These are phyloP conservation scores for Rhodosporidiobolus odoratus DNA, from an alignment of 768 basidiomycete genomes.

Conservation along the genomic window DNA sequence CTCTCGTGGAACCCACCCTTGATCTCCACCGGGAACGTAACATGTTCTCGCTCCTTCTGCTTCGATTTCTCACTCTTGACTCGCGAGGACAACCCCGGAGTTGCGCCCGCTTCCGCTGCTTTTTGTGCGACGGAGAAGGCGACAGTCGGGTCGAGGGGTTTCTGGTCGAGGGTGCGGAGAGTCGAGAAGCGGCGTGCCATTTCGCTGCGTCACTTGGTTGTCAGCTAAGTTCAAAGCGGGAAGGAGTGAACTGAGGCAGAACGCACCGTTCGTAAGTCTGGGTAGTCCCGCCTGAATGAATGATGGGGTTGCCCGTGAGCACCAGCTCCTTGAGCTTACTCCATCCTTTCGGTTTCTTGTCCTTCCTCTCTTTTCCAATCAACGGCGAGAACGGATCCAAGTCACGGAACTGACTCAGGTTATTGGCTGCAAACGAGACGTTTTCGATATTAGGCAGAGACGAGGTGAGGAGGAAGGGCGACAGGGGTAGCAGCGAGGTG, in stretches of 20 bases:
- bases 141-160: constrained; percentile 55
- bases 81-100: constrained; percentile 45
- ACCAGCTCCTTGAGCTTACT: constrained; percentile 56
- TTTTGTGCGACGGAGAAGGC: constrained; percentile 61
- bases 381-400: constrained; percentile 39
- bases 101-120: constrained; percentile 48
- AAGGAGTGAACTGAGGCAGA: neutral
- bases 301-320: constrained; percentile 68
- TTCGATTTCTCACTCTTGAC: constrained; percentile 51
- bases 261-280: constrained; percentile 66
- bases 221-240: neutral
- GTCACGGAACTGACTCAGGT: constrained; percentile 50
- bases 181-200: constrained; percentile 73
- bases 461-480: constrained; percentile 55
- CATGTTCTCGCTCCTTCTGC: constrained; percentile 48
- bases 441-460: constrained; percentile 75
- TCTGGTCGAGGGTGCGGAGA: constrained; percentile 75
- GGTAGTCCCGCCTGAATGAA: constrained; percentile 57
- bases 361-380: constrained; percentile 27
- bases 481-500: constrained; percentile 57
- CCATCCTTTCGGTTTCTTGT: constrained; percentile 44
- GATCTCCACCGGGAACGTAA: constrained; percentile 75
- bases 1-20: constrained; percentile 46
- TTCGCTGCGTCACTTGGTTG: constrained; percentile 54
- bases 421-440: constrained; percentile 73